Base-by-base conservation (phyloP, 495 filamentous ascomycete genomes). In the Lineolata rhizophorae region DNA sequence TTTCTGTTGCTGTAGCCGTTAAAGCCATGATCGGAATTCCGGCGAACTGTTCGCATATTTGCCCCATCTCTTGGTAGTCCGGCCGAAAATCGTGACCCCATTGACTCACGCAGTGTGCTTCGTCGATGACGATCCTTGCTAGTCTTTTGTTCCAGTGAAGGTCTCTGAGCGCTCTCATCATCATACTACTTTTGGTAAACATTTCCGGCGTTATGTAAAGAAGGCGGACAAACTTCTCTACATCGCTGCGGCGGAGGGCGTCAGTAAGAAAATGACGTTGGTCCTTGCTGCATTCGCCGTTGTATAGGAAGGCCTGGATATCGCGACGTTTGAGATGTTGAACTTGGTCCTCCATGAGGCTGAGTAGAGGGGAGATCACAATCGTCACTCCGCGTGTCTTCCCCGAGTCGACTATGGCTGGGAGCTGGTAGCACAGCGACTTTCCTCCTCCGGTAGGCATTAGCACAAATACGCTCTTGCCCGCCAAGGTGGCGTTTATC, bases 371-470 rank as follows among this genome's bases (percentile, higher is more conserved):
- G n/a, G 83, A 91, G 26, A 99, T 66, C 11, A 99, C 87, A 22
- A 99, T 60, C 0, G 90, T 95, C 4, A 99, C 66, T 1, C 87
- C 87, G 30, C 56, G 62, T 0, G 84, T 95, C 37, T 64, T 69
- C 11, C 87, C 90, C 13, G 69, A 74, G 9, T 53, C 63, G n/a
- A 95, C 59, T 16, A 94, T 60, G 16, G 90, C 78, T 5, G 87
- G 90, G 11, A 99, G 56, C 44, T 99, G 87, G 49, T 95, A 99
- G 49, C 90, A 95, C 6, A 99, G 59, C 9, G 82, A 93, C 47
- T 99, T 97, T 11, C 87, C 87, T 31, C 87, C 90, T 26, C 90
- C 87, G 2, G 87, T 99, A 18, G 87, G 90, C 87, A 99, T 95
- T 16, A 95, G 53, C 10, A 95, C 75, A 46, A 99, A 95, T 0